A percentile compares a stretch with the other conserved stretches of the same genome.
Conservation (phyloP, 2,329 filamentous ascomycete species). For the Phialophora expanda region DNA sequence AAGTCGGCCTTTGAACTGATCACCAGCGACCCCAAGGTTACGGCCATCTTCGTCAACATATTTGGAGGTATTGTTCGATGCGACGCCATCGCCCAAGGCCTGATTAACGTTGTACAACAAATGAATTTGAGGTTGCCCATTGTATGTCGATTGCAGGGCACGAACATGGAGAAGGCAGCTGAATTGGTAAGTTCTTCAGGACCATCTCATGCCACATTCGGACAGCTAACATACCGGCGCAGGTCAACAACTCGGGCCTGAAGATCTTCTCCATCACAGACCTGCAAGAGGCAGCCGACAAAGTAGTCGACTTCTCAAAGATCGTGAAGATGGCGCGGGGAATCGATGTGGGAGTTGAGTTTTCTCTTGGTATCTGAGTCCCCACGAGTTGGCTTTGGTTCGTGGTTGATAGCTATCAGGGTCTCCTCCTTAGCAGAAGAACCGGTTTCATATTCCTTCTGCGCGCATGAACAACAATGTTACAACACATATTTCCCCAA, state of each 20-base stretch:
- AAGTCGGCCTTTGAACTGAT: slow-evolving; percentile 98
- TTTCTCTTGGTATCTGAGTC: slow-evolving; percentile 82
- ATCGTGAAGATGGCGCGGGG: slow-evolving; percentile 98
- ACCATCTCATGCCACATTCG: slow-evolving; percentile 4
- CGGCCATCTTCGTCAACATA: slow-evolving; percentile 99
- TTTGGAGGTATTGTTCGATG: slow-evolving; percentile 99
- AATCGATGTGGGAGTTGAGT: slow-evolving; percentile 96
- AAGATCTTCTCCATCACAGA: slow-evolving; percentile 99
- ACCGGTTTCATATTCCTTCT: slow-evolving; percentile 2
- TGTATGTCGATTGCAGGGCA: slow-evolving; percentile 95
- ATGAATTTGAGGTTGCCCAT: slow-evolving; percentile 97
- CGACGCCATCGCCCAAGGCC: slow-evolving; percentile 93
- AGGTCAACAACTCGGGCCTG: slow-evolving; percentile 94
- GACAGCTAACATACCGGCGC: slow-evolving; percentile 4
- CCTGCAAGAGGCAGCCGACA: slow-evolving; percentile 95
- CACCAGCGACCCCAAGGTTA: slow-evolving; percentile 97
- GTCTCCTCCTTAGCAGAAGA: slow-evolving; percentile 11
- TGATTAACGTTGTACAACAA: slow-evolving; percentile 91
- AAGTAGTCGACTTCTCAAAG: slow-evolving; percentile 98
- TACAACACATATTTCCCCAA: slow-evolving; percentile 5
- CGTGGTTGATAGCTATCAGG: slow-evolving; percentile 34
- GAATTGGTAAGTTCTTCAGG: slow-evolving; percentile 64
- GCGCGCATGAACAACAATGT: slow-evolving; percentile 13
- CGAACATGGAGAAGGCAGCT: slow-evolving; percentile 95
- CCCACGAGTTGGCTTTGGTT: slow-evolving; percentile 26